A percentile compares a stretch with the other conserved stretches of the same genome.
Conservation (phyloP, 83 land plant species). For the Thuja plicata region DNA sequence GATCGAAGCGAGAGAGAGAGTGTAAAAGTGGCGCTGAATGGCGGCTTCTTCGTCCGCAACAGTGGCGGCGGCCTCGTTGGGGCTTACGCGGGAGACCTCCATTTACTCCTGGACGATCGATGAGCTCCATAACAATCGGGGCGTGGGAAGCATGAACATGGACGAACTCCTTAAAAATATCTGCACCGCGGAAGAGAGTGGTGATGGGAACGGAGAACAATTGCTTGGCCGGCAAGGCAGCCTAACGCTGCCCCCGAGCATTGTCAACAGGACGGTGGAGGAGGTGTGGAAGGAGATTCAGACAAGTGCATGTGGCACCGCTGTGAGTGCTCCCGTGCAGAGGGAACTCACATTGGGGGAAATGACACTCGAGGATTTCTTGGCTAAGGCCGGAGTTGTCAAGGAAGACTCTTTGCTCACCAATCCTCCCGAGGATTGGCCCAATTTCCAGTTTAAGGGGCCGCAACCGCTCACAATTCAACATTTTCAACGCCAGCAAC, state of each 20-base stretch:
- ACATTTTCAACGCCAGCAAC: background rate
- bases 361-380: constrained; percentile 67
- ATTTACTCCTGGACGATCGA: background rate
- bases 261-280: constrained; percentile 32
- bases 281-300: constrained; percentile 60
- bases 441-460: background rate
- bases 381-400: constrained; percentile 42
- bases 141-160: constrained; percentile 16
- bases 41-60: background rate
- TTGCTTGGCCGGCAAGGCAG: background rate
- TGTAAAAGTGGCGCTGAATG: background rate
- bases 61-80: background rate
- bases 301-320: background rate
- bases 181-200: background rate
- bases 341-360: constrained; percentile 22
- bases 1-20: too few relatives aligned
- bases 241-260: background rate
- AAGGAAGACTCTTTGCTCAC: constrained; percentile 17
- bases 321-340: background rate
- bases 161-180: constrained; percentile 25
- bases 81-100: background rate
- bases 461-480: constrained; percentile 15
- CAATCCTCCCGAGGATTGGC: background rate
- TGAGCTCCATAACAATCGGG: background rate
- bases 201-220: background rate